Percentiles rank a stretch among this genome's conserved stretches.
phyloP scores from a whole-genome alignment of 441 rosid genomes.

The Biscutella laevigata region DNA sequence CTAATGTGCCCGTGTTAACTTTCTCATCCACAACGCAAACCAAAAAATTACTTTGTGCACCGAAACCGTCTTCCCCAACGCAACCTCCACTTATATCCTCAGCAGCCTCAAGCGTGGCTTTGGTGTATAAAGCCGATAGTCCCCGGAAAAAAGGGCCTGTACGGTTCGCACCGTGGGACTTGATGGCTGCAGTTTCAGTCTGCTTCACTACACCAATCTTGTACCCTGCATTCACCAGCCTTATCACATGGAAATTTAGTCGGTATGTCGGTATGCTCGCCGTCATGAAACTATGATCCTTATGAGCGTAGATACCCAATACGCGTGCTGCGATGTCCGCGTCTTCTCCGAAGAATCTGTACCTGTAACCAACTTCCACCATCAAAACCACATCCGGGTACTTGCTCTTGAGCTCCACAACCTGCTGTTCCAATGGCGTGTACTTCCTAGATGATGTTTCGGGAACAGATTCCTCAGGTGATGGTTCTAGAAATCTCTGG shows the following conservation, averaged over 20 bases:
- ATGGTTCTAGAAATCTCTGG: constrained; percentile 42
- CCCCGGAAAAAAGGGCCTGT: constrained; percentile 70
- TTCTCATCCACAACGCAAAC: constrained; percentile 68
- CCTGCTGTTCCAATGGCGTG: constrained; percentile 86
- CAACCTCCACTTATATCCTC: constrained; percentile 55
- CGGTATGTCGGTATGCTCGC: constrained; percentile 90
- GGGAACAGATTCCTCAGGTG: constrained; percentile 5
- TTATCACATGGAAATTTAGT: constrained; percentile 64
- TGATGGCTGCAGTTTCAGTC: constrained; percentile 91
- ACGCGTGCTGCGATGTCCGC: constrained; percentile 72
- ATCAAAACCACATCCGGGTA: constrained; percentile 73
- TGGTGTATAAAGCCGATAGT: constrained; percentile 72
- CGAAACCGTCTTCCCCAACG: constrained; percentile 50
- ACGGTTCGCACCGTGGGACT: constrained; percentile 61
- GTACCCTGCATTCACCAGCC: constrained; percentile 75
- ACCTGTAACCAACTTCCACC: constrained; percentile 94
- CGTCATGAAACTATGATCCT: constrained; percentile 72
- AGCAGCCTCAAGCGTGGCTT: constrained; percentile 87
- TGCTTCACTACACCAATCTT: constrained; percentile 93
- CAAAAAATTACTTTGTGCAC: constrained; percentile 57
- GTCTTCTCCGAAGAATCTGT: constrained; percentile 78
- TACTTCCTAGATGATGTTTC: constrained; percentile 29
- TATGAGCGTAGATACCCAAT: constrained; percentile 67
- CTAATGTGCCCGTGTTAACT: constrained; percentile 14
- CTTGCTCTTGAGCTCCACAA: constrained; percentile 59